These are phyloP conservation scores for Saraca asoca DNA, from an alignment of 331 rosid species.

Conservation along the genomic window DNA sequence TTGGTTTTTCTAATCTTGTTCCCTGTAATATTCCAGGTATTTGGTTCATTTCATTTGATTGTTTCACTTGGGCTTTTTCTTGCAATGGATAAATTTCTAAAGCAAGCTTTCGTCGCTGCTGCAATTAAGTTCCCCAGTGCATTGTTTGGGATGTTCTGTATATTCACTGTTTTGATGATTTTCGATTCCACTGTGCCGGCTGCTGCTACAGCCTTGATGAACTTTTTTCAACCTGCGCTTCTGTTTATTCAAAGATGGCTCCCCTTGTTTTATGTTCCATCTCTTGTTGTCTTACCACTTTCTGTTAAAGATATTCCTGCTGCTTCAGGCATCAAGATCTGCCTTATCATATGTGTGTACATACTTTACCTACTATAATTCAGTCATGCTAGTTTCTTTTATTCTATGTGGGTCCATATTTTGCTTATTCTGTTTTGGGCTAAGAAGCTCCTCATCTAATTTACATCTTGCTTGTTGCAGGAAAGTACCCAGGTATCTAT, in stretches of 20 bases:
- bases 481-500: not conserved
- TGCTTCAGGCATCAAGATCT: conserved; percentile 83
- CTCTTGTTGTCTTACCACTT: conserved; percentile 83
- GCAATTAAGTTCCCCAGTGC: conserved; percentile 90
- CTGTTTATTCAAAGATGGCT: conserved; percentile 94
- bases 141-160: conserved; percentile 94
- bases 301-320: conserved; percentile 82
- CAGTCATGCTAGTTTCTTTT: conserved; percentile 9
- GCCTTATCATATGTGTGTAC: conserved; percentile 67
- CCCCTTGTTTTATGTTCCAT: conserved; percentile 88
- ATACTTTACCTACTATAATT: not conserved
- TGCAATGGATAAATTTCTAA: conserved; percentile 62
- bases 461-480: not conserved
- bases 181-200: conserved; percentile 73
- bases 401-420: not conserved
- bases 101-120: conserved; percentile 67
- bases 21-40: conserved; percentile 46
- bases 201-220: conserved; percentile 64
- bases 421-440: not conserved
- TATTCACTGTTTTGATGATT: conserved; percentile 48
- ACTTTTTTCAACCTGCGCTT: conserved; percentile 83
- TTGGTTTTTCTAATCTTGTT: conserved; percentile 11
- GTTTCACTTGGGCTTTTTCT: conserved; percentile 74
- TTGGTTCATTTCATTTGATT: conserved; percentile 58
- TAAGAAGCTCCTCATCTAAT: not conserved